A percentile compares a stretch with the other conserved stretches of the same genome.
Evolutionary conservation across 306 rosid species (phyloP).

Genomic region (Cucurbita moschata): DNA sequence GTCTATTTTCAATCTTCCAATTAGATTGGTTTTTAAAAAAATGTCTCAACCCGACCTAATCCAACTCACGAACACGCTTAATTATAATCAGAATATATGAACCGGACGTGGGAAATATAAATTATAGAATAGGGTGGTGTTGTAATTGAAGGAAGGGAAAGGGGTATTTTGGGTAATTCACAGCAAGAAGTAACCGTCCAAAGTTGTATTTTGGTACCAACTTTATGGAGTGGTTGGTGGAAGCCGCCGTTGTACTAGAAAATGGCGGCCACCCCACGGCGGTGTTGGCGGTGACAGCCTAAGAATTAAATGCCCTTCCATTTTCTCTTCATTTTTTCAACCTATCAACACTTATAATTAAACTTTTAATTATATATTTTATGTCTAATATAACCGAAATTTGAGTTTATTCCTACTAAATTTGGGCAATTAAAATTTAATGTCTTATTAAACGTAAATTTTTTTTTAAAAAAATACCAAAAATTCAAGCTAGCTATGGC

Average conservation of each 20-base stretch:
- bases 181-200: not conserved
- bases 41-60: no score
- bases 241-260: slow-evolving; percentile 3
- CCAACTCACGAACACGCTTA: no score
- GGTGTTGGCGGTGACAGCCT: slow-evolving; percentile 30
- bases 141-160: not conserved
- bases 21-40: no score
- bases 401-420: no score
- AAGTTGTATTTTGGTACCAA: not conserved
- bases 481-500: no score
- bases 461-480: no score
- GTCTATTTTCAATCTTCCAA: no score
- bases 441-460: no score
- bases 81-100: not conserved
- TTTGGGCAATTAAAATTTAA: no score
- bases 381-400: no score
- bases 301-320: not conserved
- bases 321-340: not conserved
- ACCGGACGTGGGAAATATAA: not conserved
- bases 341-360: no score
- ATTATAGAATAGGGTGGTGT: not conserved
- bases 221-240: not conserved
- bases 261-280: slow-evolving; percentile 47
- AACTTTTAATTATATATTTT: no score
- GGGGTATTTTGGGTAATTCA: slow-evolving; percentile 1